Evolutionary conservation across 495 filamentous ascomycete genomes (phyloP).

Genomic region (Xylaria scruposa): DNA sequence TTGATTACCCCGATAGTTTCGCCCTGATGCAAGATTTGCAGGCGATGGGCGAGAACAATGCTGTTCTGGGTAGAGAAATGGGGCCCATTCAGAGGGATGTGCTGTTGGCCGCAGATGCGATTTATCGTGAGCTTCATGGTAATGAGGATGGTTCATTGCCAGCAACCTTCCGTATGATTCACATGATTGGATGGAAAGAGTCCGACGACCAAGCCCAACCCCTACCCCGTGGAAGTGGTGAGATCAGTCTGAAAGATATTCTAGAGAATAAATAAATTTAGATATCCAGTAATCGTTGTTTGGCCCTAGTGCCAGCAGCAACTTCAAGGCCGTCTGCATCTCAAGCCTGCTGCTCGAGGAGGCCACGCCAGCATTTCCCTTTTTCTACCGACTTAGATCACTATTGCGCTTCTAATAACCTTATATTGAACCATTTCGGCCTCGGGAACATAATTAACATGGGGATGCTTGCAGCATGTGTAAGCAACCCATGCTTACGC

Average conservation of each 20-base stretch:
- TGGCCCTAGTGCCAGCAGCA: not conserved
- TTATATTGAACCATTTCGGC: not conserved
- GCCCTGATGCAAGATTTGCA: conserved; percentile 92
- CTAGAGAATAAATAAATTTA: conserved; percentile 56
- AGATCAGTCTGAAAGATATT: conserved; percentile 82
- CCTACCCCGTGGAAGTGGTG: conserved; percentile 78
- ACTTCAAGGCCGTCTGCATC: not conserved
- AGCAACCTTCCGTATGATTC: conserved; percentile 91
- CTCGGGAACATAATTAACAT: not conserved
- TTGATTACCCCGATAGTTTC: conserved; percentile 93
- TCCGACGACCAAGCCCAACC: conserved; percentile 78
- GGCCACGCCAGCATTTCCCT: not conserved
- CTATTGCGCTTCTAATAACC: not conserved
- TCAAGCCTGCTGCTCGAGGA: not conserved
- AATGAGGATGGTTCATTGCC: conserved; percentile 72
- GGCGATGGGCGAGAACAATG: conserved; percentile 92
- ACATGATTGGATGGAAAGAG: conserved; percentile 99
- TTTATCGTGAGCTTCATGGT: conserved; percentile 86
- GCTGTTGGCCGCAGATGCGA: conserved; percentile 83
- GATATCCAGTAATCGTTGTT: not conserved
- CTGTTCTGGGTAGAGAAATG: conserved; percentile 78
- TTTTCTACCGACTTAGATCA: not conserved
- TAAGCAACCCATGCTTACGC: not conserved
- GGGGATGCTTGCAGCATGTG: not conserved
- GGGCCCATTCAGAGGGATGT: conserved; percentile 81